Evolutionary conservation across 2,329 filamentous ascomycete genomes (phyloP).

Genomic region (Aspergillus tamarii): DNA sequence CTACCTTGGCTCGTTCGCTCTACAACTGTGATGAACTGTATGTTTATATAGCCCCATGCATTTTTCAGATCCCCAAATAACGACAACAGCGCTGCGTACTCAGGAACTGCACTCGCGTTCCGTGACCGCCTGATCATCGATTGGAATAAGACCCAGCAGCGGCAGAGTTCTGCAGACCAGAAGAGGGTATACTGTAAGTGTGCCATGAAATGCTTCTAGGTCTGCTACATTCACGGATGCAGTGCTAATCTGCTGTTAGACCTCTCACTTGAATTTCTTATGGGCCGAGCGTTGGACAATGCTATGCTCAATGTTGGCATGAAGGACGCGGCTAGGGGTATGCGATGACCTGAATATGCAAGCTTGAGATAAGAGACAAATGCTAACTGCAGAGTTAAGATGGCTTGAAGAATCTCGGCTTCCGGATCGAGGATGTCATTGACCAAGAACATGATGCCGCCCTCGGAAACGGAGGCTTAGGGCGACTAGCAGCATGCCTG

Average conservation of each 20-base stretch:
- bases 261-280: conserved; percentile 93
- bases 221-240: neutral
- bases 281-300: conserved; percentile 96
- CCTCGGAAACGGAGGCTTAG: conserved; percentile 92
- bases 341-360: conserved; percentile 26
- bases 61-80: conserved; percentile 11
- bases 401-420: conserved; percentile 85
- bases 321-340: conserved; percentile 82
- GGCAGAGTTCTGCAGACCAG: conserved; percentile 84
- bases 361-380: conserved; percentile 11
- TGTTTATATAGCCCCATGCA: conserved; percentile 20
- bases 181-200: conserved; percentile 86
- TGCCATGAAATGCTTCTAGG: neutral
- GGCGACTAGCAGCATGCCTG: conserved; percentile 93
- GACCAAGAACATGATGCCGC: conserved; percentile 94
- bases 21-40: conserved; percentile 94
- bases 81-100: conserved; percentile 72
- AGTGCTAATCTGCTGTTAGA: conserved; percentile 50
- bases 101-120: conserved; percentile 87
- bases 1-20: conserved; percentile 89
- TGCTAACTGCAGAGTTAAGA: conserved; percentile 54
- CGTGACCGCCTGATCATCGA: conserved; percentile 89
- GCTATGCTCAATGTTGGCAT: conserved; percentile 94
- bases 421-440: conserved; percentile 95
- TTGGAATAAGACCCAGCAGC: conserved; percentile 98